Percentiles rank a stretch among this genome's conserved stretches.
These are phyloP conservation scores for Acarospora socialis DNA, from an alignment of 2,329 filamentous ascomycete species.

Conservation along the genomic window DNA sequence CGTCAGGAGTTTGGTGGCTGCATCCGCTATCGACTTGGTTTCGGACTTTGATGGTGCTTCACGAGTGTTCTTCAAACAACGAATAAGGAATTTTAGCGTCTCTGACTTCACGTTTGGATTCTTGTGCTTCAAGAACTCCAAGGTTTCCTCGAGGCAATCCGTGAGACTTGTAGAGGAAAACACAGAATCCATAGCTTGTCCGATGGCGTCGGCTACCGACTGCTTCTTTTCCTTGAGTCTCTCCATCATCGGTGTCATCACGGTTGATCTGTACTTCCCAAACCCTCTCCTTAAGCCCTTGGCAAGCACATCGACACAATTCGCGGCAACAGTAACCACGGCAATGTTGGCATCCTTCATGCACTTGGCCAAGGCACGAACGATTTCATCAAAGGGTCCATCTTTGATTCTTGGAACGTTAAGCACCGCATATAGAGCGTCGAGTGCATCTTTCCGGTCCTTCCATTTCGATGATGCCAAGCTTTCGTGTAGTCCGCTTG, in stretches of 20 bases:
- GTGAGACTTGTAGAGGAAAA: constrained; percentile 54
- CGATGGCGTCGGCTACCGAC: constrained; percentile 73
- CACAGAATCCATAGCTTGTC: constrained; percentile 63
- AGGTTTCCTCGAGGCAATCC: constrained; percentile 83
- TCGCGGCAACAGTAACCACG: constrained; percentile 83
- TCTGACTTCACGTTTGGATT: constrained; percentile 97
- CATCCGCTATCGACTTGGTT: constrained; percentile 72
- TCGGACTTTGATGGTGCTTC: constrained; percentile 76
- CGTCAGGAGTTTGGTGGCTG: constrained; percentile 73
- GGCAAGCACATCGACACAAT: constrained; percentile 79
- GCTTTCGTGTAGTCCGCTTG: constrained; percentile 67
- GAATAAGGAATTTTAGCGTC: constrained; percentile 82
- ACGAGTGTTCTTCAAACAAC: constrained; percentile 68
- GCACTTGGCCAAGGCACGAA: constrained; percentile 72
- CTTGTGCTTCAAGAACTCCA: constrained; percentile 77
- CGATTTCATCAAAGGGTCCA: constrained; percentile 71
- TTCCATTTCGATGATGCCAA: constrained; percentile 94
- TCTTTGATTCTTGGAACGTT: constrained; percentile 90
- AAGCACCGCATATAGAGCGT: constrained; percentile 59
- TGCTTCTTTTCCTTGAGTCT: constrained; percentile 95
- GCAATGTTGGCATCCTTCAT: constrained; percentile 99
- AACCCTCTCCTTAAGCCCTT: constrained; percentile 71
- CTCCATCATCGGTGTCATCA: constrained; percentile 87
- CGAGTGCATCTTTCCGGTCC: constrained; percentile 86
- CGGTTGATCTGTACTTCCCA: constrained; percentile 60